Conservation (phyloP, 768 basidiomycete genomes). For the Suillus spraguei region DNA sequence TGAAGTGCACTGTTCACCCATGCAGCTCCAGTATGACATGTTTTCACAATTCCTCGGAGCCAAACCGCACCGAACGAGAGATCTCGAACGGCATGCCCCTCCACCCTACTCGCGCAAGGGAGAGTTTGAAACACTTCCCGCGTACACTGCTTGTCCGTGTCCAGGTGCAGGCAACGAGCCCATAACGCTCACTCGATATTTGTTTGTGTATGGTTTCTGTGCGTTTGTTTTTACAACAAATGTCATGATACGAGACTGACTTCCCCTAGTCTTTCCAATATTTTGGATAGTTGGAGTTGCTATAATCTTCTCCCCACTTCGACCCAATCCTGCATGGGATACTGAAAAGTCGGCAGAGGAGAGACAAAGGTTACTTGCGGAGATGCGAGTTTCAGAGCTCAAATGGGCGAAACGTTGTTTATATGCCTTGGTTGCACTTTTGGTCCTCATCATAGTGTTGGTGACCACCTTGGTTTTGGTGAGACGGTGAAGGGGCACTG, state of each 20-base stretch:
- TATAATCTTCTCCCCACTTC: slow-evolving; percentile 57
- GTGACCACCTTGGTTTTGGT: slow-evolving; percentile 26
- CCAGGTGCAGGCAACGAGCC: slow-evolving; percentile 41
- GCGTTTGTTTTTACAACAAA: slow-evolving; percentile 27
- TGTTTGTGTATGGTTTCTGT: slow-evolving; percentile 70
- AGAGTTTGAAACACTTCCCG: slow-evolving; percentile 33
- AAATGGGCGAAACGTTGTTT: slow-evolving; percentile 63
- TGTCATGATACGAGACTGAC: slow-evolving; percentile 1
- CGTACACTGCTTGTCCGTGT: slow-evolving; percentile 23
- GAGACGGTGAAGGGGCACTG: slow-evolving; percentile 23
- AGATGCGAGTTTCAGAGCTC: slow-evolving; percentile 49
- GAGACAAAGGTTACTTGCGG: slow-evolving; percentile 44
- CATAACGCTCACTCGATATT: slow-evolving; percentile 56
- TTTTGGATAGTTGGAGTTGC: slow-evolving; percentile 64
- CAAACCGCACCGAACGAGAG: slow-evolving; percentile 26
- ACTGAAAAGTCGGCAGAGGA: slow-evolving; percentile 57
- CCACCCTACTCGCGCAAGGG: slow-evolving; percentile 51
- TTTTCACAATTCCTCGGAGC: slow-evolving; percentile 35
- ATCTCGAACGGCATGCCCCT: slow-evolving; percentile 21
- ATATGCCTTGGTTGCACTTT: slow-evolving; percentile 51
- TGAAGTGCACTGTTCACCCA: slow-evolving; percentile 23
- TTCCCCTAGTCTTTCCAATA: slow-evolving; percentile 53
- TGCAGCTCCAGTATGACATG: slow-evolving; percentile 33
- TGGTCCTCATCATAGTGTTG: slow-evolving; percentile 37
- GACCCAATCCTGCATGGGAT: slow-evolving; percentile 53